Base-by-base conservation (phyloP, 129 eudicot genomes). In the Calendula officinalis region DNA sequence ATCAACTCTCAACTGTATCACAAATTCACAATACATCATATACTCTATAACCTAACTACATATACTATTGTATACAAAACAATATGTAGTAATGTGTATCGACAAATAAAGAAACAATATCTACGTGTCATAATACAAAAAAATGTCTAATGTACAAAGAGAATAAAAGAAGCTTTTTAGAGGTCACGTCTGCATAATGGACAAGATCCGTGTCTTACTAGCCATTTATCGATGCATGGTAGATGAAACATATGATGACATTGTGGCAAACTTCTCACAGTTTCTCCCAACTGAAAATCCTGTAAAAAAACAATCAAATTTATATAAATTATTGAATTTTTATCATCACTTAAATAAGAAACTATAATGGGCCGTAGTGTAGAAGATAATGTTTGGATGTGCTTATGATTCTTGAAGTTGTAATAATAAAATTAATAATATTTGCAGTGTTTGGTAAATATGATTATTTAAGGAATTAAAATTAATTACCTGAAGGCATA, bases 401-500 rank as follows among this genome's bases (percentile, higher is more conserved):
- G 30, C 30, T 22, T 22, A 1, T 22, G 30, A 1, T 22, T 1
- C 30, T 22, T 22, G 30, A 22, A 22, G 30, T 22, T 22, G 30
- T 22, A 22, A 22, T 22, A 22, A 22, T 22, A 22, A 22, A 22
- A 22, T 22, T 22, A 22, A 22, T 22, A 22, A 22, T 22, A 22
- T 22, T 22, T 22, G 30, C 30, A 22, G 1, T 22, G 30, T 22
- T 22, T 22, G 30, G 30, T 22, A 45, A 45, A 45, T 11, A 0
- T 45, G 12, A 22, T 22, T 22, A 22, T 22, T 27, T 22, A 36
- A 38, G 58, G 55, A 38, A 3, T 16, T 8, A 34, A 11, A 39
- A 22, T 22, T 22, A 22, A 22, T 40, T 66, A 66, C 71, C 71
- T 66, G 62, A 39, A 66, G 71, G 61, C 71, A 66, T 5, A 66